Conservation (phyloP, 768 basidiomycete species). For the Boletellus ananiceps region DNA sequence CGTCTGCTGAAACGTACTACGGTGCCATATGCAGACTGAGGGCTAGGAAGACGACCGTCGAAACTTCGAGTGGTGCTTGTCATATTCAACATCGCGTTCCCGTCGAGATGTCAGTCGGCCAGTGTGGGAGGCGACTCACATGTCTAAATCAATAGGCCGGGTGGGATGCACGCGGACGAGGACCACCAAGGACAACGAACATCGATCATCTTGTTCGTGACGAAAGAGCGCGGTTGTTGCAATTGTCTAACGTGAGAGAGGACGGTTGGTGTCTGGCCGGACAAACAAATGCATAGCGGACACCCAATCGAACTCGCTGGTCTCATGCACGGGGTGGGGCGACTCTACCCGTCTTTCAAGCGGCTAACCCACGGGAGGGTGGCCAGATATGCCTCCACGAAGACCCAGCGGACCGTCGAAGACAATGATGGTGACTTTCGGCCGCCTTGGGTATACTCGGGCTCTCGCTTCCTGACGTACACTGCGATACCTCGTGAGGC, state of each 20-base stretch:
- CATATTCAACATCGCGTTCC: too few species aligned
- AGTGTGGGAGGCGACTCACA: too few species aligned
- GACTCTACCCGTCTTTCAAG: background rate
- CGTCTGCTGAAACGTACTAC: constrained; percentile 51
- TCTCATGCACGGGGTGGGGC: constrained; percentile 11
- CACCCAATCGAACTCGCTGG: background rate
- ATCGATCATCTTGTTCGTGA: background rate
- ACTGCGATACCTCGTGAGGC: constrained; percentile 52
- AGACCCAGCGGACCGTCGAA: constrained; percentile 3
- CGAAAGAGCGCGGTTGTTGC: too few species aligned
- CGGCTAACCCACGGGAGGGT: constrained; percentile 1
- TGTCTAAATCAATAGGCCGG: too few species aligned
- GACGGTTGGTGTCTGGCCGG: too few species aligned
- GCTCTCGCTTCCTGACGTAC: constrained; percentile 48
- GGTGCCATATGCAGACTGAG: constrained; percentile 31
- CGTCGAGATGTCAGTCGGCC: too few species aligned
- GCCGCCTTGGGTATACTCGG: constrained; percentile 57
- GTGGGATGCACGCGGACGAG: too few species aligned
- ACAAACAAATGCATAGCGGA: constrained; percentile 2
- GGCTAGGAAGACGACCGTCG: constrained; percentile 32
- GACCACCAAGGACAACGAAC: background rate
- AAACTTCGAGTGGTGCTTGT: too few species aligned
- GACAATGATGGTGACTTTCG: constrained; percentile 43
- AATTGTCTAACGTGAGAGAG: too few species aligned
- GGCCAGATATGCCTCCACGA: constrained; percentile 15